Conservation (phyloP, 129 eudicot species). For the Dittrichia graveolens region DNA sequence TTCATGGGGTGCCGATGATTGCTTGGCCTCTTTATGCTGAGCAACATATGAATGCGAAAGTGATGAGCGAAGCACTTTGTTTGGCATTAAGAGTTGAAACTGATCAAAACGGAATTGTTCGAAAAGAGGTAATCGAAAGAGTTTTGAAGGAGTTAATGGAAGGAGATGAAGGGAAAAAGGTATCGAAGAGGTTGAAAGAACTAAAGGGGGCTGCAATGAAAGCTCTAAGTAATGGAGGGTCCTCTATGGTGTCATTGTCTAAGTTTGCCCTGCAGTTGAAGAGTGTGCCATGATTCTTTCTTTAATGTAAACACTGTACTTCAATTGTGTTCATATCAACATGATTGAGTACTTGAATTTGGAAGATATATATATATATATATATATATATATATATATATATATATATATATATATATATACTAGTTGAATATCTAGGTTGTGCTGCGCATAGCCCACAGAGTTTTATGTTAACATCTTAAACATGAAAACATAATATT, state of each 20-base stretch:
- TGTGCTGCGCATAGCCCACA: too few species aligned
- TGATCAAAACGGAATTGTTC: constrained; percentile 24
- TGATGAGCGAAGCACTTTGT: constrained; percentile 32
- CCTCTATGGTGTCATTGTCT: constrained; percentile 39
- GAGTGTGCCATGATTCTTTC: background rate
- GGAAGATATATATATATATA: too few species aligned
- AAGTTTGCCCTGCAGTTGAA: constrained; percentile 35
- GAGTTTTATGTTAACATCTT: too few species aligned
- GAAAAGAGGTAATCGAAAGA: constrained; percentile 26
- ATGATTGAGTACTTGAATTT: background rate
- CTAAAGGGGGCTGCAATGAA: constrained; percentile 30
- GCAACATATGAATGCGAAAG: constrained; percentile 45
- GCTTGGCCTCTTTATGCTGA: constrained; percentile 59
- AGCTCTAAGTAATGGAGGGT: constrained; percentile 39
- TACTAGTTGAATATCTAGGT: too few species aligned
- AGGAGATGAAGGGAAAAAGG: constrained; percentile 39
- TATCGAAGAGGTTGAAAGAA: constrained; percentile 32
- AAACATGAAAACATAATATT: too few species aligned
- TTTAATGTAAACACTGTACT: background rate
- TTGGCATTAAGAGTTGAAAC: constrained; percentile 38
- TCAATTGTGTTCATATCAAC: constrained; percentile 1
- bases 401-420: too few species aligned
- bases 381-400: too few species aligned
- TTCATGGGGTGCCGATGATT: constrained; percentile 48
- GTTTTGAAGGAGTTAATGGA: constrained; percentile 38